Conservation (phyloP, 352 stramenopile genomes). For the Pythium volutum region DNA sequence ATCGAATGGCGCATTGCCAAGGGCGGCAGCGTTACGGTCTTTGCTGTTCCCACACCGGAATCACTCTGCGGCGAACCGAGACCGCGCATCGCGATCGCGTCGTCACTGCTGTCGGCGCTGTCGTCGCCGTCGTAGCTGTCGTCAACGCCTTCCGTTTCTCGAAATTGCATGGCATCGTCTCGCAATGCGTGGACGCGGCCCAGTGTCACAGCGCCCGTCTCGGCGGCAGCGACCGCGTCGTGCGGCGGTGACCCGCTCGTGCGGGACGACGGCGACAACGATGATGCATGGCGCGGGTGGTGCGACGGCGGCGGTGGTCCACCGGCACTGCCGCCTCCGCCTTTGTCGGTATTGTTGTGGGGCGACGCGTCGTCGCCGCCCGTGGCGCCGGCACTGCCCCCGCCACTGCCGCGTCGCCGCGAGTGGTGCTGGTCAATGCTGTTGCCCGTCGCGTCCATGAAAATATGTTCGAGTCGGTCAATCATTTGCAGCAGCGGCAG, state of each 20-base stretch:
- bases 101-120: slow-evolving; percentile 30
- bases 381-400: background rate
- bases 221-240: slow-evolving; percentile 16
- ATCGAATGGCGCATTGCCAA: slow-evolving; percentile 18
- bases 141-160: slow-evolving; percentile 65
- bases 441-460: slow-evolving; percentile 83
- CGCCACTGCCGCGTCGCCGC: slow-evolving; percentile 34
- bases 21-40: background rate
- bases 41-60: background rate
- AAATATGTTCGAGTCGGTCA: slow-evolving; percentile 83
- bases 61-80: slow-evolving; percentile 16
- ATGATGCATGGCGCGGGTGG: slow-evolving; percentile 2
- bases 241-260: background rate
- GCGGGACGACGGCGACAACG: background rate
- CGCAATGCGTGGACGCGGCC: slow-evolving; percentile 71
- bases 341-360: background rate
- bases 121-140: slow-evolving; percentile 45
- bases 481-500: slow-evolving; percentile 85
- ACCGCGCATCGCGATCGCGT: slow-evolving; percentile 16
- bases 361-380: background rate
- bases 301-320: background rate
- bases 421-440: slow-evolving; percentile 85
- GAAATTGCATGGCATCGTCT: slow-evolving; percentile 65
- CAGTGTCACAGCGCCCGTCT: slow-evolving; percentile 57
- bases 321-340: background rate